phyloP scores from a whole-genome alignment of 1,139 yeast genomes.

The Protomyces gravidus region DNA sequence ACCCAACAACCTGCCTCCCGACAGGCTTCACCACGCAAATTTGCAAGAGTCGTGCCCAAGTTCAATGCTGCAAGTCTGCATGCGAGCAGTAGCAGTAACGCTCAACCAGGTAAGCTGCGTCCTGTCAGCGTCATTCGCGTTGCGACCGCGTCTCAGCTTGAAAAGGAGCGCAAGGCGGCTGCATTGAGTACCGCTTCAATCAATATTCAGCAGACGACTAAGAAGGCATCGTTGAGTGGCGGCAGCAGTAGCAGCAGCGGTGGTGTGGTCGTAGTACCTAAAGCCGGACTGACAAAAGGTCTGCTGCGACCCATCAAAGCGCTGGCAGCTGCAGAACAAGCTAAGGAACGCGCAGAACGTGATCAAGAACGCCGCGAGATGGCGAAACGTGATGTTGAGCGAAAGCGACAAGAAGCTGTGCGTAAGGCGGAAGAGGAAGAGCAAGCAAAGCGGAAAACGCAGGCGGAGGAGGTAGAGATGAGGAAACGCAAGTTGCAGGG shows the following conservation, averaged over 20 bases:
- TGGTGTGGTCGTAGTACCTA: background rate
- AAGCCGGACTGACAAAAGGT: background rate
- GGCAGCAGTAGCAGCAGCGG: background rate
- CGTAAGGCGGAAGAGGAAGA: background rate
- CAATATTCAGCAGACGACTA: background rate
- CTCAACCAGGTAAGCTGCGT: background rate
- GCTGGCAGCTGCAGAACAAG: conserved; percentile 31
- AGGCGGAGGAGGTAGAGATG: conserved; percentile 30
- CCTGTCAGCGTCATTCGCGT: conserved; percentile 29
- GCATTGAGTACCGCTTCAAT: background rate
- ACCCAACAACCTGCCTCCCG: background rate
- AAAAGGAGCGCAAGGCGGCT: conserved; percentile 27
- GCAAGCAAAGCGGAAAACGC: conserved; percentile 11
- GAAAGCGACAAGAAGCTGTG: conserved; percentile 31
- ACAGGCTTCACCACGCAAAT: background rate
- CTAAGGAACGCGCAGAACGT: conserved; percentile 30
- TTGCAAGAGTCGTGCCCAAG: background rate
- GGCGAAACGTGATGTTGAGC: conserved; percentile 32
- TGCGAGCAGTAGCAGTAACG: background rate
- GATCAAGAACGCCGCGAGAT: conserved; percentile 28
- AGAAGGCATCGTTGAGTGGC: background rate
- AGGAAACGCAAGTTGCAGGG: background rate
- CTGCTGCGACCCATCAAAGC: conserved; percentile 25
- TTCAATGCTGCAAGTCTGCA: background rate
- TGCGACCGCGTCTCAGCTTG: conserved; percentile 32